phyloP scores from a whole-genome alignment of 148 eudicot genomes.

The Fagopyrum homotropicum region DNA sequence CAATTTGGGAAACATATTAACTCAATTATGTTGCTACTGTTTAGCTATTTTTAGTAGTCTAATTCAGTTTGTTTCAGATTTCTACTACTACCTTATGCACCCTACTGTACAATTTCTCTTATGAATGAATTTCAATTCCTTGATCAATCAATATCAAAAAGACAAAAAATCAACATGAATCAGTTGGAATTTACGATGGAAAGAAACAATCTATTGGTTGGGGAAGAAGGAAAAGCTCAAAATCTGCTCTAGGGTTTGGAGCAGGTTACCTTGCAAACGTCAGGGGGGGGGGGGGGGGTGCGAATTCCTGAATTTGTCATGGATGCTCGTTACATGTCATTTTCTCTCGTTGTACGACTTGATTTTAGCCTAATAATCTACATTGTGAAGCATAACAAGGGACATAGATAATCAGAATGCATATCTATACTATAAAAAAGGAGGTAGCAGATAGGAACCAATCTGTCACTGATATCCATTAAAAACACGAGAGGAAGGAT shows the following conservation, averaged over 20 bases:
- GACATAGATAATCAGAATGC: no score
- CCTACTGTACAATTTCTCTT: slow-evolving; percentile 83
- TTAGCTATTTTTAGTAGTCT: no score
- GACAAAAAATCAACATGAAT: background rate
- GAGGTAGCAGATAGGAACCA: no score
- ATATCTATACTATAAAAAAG: no score
- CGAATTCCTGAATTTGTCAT: slow-evolving; percentile 7
- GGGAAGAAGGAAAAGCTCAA: background rate
- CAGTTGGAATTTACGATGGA: background rate
- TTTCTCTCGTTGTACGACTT: background rate
- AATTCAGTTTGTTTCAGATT: no score
- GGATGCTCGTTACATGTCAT: slow-evolving; percentile 7
- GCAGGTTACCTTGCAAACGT: slow-evolving; percentile 9
- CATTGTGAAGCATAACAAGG: no score
- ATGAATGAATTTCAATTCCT: slow-evolving; percentile 93
- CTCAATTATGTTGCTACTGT: no score
- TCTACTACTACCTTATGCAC: no score
- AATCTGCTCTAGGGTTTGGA: background rate
- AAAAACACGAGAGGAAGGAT: no score
- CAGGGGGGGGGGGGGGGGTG: no score
- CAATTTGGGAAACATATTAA: no score
- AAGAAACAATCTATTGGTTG: background rate
- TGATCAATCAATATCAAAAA: background rate
- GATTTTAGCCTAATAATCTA: background rate
- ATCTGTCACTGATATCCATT: no score